Percentiles rank a stretch among this genome's conserved stretches.
Evolutionary conservation across 1,284 basidiomycete species (phyloP).

Genomic region (Ganoderma sp.): DNA sequence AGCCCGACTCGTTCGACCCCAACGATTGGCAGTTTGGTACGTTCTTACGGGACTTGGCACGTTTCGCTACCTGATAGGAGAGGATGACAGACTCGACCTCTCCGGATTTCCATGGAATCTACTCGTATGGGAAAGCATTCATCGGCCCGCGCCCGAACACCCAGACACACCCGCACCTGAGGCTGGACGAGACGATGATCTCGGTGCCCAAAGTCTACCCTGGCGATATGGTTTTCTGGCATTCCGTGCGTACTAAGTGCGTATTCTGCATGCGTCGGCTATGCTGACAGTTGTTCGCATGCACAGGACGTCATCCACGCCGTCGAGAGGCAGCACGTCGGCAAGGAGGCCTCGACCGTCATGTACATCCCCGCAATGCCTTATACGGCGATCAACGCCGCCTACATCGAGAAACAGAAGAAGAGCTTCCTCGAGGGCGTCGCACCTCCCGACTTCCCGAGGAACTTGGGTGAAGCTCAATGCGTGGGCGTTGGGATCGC

Average conservation of each 20-base stretch:
- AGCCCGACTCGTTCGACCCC: conserved; percentile 54
- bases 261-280: not conserved
- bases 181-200: conserved; percentile 74
- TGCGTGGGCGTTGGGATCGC: conserved; percentile 58
- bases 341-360: conserved; percentile 73
- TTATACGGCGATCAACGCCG: conserved; percentile 64
- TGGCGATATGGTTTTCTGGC: conserved; percentile 90
- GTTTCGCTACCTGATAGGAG: not conserved
- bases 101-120: conserved; percentile 67
- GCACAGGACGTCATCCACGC: conserved; percentile 75
- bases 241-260: conserved; percentile 53
- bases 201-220: conserved; percentile 76
- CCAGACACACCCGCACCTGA: conserved; percentile 68
- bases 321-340: conserved; percentile 76
- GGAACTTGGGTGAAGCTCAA: conserved; percentile 59
- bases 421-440: conserved; percentile 62
- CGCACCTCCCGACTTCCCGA: conserved; percentile 78
- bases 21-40: conserved; percentile 77
- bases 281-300: not conserved
- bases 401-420: conserved; percentile 69
- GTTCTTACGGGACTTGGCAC: conserved; percentile 14
- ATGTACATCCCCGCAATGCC: conserved; percentile 88
- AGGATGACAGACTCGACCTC: conserved; percentile 53
- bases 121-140: conserved; percentile 49
- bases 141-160: conserved; percentile 59